phyloP scores from a whole-genome alignment of 2,329 filamentous ascomycete genomes.

The Ascochyta clinopodiicola region DNA sequence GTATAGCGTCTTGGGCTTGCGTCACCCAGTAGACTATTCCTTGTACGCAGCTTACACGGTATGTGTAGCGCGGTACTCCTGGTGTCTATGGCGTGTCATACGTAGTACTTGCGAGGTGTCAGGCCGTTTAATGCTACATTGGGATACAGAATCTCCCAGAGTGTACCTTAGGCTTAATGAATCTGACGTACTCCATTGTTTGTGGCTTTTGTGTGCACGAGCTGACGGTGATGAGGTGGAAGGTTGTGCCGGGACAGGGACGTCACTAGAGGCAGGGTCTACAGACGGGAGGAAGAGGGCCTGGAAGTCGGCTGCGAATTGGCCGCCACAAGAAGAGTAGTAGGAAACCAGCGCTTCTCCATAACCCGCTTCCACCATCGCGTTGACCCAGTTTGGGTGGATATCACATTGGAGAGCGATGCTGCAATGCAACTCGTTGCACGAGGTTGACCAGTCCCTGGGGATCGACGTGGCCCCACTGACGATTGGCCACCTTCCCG shows the following conservation, averaged over 20 bases:
- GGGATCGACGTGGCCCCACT: constrained; percentile 12
- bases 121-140: constrained; percentile 10
- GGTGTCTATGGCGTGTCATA: constrained; percentile 18
- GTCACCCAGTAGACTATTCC: constrained; percentile 4
- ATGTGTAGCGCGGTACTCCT: constrained; percentile 15
- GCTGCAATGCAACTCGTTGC: constrained; percentile 30
- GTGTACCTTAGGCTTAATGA: neutral
- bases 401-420: constrained; percentile 25
- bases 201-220: constrained; percentile 16
- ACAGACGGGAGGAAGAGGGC: constrained; percentile 6
- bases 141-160: constrained; percentile 2
- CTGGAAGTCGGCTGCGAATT: constrained; percentile 14
- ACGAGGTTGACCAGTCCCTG: constrained; percentile 17
- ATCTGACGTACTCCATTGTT: constrained; percentile 13
- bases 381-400: constrained; percentile 15
- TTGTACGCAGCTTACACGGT: constrained; percentile 20
- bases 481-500: constrained; percentile 25
- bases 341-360: constrained; percentile 17
- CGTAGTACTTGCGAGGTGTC: constrained; percentile 20
- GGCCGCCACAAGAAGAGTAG: constrained; percentile 23
- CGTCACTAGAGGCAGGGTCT: constrained; percentile 15
- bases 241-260: constrained; percentile 24
- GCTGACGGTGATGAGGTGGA: constrained; percentile 18
- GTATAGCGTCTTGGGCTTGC: neutral
- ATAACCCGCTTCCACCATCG: constrained; percentile 21